Base-by-base conservation (phyloP, 768 basidiomycete species). In the Auriscalpium orientale region DNA sequence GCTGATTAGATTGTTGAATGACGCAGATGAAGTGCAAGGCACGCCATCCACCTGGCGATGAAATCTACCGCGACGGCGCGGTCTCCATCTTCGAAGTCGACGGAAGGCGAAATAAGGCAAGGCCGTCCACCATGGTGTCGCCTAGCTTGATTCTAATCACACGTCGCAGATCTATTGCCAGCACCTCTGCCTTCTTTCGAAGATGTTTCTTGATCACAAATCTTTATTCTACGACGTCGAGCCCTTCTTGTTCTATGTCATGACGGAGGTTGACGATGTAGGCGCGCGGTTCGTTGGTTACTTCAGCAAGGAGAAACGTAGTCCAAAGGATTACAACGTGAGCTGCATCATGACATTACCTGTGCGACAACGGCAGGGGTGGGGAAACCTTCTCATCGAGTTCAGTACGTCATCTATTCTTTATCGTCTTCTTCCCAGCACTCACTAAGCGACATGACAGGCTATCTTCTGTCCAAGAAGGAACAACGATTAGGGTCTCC, bases 301-400 rank as follows among this genome's bases (percentile, higher is more conserved):
- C 70, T 99, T 99, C 68, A 91, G 89, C 73, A 99, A 99, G 71
- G 97, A 99, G 79, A 99, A 99, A 75, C 79, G 91, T 52, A 95
- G 92, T 68, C 87, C 88, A 54, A 94, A 93, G 72, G 90, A 93
- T 66, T 94, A 93, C 70, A 99, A 99, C 73, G 85, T 99, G 62
- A 95, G 93, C 70, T 99, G 97, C 76, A 99, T 99, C 67, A 98
- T 99, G 95, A 98, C 97, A 16, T 74, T 99, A 18, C 97, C 97
- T 1, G 89, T 98, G 40, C 76, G 94, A 60, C 95, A 98, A 71
- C 76, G 95, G 60, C 85, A 89, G 70, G 97, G 97, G 0, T 99
- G 95, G 95, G 97, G 97, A 12, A 92, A 93, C 70, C 79, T 92
- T 54, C 79, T 99, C 64, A 98, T 99, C 63, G 97, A 98, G 71